Base-by-base conservation (phyloP, 441 rosid species). In the Capsella rubella region DNA sequence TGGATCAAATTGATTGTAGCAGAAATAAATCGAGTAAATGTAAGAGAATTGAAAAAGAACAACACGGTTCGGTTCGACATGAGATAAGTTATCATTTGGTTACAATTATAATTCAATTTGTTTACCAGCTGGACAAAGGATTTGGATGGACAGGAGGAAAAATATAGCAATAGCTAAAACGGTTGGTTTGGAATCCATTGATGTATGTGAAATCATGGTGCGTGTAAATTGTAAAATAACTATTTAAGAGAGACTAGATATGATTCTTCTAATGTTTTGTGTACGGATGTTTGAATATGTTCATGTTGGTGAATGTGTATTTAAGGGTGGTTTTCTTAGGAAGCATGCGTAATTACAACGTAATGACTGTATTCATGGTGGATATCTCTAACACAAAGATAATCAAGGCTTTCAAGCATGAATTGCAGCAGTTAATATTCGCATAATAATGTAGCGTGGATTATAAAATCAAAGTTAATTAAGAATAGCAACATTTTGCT, bases 171-270 rank as follows among this genome's bases (percentile, higher is more conserved):
- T 6, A 25, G 29, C 57, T 55, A 55, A 64, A 55, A 71, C 57
- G 64, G 37, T 27, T 67, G 55, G 70, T 42, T 72, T 72, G 56
- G 70, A 64, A 43, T 53, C 52, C 64, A 45, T 72, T 42, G 70
- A 32, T 63, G 16, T 50, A 1, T 9, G 40, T 35, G 40, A 35
- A 8, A 28, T 51, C 12, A 18, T 52, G 62, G 15, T 73, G 39
- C 11, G 56, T 64, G 58, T 47, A 18, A 21, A 25, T 49, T 64
- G 58, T 47, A 8, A 21, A 25, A 18, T 40, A 51, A 16, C 2
- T 32, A 32, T 39, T 40, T 34, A 34, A 12, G 52, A 47, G 21
- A 47, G 12, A 8, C 3, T 8, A 8, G 31, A 14, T n/a, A 27
- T 21, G 57, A 70, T 58, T 4, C 6, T 58, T 13, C 15, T 47